Evolutionary conservation across 2,329 filamentous ascomycete genomes (phyloP), one percentile per base, ranked within the genome.

Genomic region (Ceratocystis colombiana): DNA sequence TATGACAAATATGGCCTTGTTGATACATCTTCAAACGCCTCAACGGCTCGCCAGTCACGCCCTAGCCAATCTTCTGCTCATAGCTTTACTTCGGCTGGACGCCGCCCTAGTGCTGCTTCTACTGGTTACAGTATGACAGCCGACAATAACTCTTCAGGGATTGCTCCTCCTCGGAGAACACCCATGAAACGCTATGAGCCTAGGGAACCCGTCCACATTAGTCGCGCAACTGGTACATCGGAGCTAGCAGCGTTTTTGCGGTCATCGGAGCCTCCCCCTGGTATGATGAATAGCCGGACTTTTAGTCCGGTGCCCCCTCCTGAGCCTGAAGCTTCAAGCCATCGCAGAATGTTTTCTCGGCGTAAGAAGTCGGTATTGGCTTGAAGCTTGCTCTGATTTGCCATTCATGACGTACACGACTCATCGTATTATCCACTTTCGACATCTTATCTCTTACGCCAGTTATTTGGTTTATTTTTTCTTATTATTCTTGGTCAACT

Each of bases 231-330:
- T n/a, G 75, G 76, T 59, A 90, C 87, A 1, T 81, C 82, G 20
- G 88, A 90, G 63, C 75, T 93, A 57, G 88, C 89, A 0, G 84
- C 85, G 64, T 93, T 93, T 73, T 76, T 94, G 41, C 83, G 81
- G 64, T 84, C 84, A 71, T 88, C 87, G 15, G 85, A 80, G 44
- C 88, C 88, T 2, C 85, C 86, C 41, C 7, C 66, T 5, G 33
- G 53, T 12, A 66, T 64, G 50, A 64, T 64, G 64, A 50, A 30
- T 5, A 57, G 20, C 20, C 17, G 48, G 8, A 20, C 55, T 20
- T 57, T 50, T 45, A 50, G 20, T 2, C 22, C 66, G 12, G 15
- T 25, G 17, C 12, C 30, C 7, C 37, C 44, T 22, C 48, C 45
- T 30, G 66, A 53, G 62, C 53, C 48, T 15, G 45, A 44, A 30